Conservation (phyloP, 2,329 filamentous ascomycete species). For the Colletotrichum aenigma region DNA sequence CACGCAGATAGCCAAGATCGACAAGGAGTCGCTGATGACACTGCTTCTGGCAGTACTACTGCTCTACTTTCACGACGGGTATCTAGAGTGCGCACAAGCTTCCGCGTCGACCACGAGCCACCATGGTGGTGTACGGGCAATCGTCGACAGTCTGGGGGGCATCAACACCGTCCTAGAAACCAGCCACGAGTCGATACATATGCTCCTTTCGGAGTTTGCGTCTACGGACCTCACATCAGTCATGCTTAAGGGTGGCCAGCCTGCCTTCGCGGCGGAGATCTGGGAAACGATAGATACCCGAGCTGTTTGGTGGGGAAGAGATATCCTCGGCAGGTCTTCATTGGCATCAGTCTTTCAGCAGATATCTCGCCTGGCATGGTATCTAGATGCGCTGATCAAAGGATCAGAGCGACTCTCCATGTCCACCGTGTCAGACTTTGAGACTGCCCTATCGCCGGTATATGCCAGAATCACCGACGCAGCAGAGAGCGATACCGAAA, state of each 20-base stretch:
- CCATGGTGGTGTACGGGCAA: conserved; percentile 38
- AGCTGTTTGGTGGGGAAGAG: conserved; percentile 46
- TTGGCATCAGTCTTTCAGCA: conserved; percentile 37
- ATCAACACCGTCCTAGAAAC: conserved; percentile 27
- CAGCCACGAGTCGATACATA: conserved; percentile 33
- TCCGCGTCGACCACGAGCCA: conserved; percentile 32
- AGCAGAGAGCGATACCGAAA: neutral
- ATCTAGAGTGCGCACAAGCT: conserved; percentile 33
- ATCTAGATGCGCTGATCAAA: conserved; percentile 23
- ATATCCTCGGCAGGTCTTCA: conserved; percentile 36
- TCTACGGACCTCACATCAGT: conserved; percentile 47
- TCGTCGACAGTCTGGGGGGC: conserved; percentile 34
- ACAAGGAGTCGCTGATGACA: conserved; percentile 33
- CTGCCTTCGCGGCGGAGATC: conserved; percentile 38
- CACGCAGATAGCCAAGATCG: conserved; percentile 22
- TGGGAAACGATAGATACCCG: conserved; percentile 43
- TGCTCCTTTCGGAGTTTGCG: conserved; percentile 47
- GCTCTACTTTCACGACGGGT: conserved; percentile 45
- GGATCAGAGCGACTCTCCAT: conserved; percentile 28
- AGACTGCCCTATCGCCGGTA: conserved; percentile 27
- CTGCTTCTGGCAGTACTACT: conserved; percentile 45
- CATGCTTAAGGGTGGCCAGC: conserved; percentile 40
- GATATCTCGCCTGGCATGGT: conserved; percentile 32
- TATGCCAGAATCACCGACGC: conserved; percentile 27
- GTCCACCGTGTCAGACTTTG: conserved; percentile 29